Conservation (phyloP, 768 basidiomycete genomes). For the Suillus sp. region DNA sequence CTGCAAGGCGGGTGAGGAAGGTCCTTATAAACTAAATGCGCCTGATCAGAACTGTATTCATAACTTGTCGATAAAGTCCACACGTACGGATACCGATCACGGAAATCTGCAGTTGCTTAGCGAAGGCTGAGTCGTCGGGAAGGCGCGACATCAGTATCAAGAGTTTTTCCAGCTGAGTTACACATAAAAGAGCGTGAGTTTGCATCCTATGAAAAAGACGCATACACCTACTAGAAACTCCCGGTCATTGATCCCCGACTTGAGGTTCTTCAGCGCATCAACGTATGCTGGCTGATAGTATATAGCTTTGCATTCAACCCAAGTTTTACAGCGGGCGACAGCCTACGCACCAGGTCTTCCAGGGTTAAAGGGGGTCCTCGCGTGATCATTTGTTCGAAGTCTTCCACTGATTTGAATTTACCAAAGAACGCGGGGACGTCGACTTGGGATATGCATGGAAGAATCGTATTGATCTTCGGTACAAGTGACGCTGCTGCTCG, state of each 20-base stretch:
- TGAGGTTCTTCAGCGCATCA: slow-evolving; percentile 48
- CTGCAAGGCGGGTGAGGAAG: slow-evolving; percentile 71
- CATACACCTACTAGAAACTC: slow-evolving; percentile 51
- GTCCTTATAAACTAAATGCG: slow-evolving; percentile 67
- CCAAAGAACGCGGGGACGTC: neutral
- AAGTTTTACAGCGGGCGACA: neutral
- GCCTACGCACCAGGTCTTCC: slow-evolving; percentile 32
- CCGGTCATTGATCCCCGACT: slow-evolving; percentile 57
- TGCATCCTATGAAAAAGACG: neutral
- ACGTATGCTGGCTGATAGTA: slow-evolving; percentile 46
- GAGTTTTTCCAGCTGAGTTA: slow-evolving; percentile 61
- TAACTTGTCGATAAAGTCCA: neutral
- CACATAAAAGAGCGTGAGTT: slow-evolving; percentile 14
- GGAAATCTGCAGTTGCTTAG: slow-evolving; percentile 46
- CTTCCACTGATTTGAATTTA: slow-evolving; percentile 22
- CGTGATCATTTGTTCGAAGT: slow-evolving; percentile 31
- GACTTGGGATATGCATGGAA: neutral
- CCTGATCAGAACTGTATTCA: neutral
- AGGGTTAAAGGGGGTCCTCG: slow-evolving; percentile 29
- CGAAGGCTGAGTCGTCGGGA: slow-evolving; percentile 31
- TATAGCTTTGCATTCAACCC: neutral
- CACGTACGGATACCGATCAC: slow-evolving; percentile 61
- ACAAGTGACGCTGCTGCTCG: neutral
- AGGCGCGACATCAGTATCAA: slow-evolving; percentile 61
- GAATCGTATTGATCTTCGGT: neutral